Evolutionary conservation across 2,329 filamentous ascomycete species (phyloP), one percentile per base, ranked within the genome.

Genomic region (Talaromyces sp.): DNA sequence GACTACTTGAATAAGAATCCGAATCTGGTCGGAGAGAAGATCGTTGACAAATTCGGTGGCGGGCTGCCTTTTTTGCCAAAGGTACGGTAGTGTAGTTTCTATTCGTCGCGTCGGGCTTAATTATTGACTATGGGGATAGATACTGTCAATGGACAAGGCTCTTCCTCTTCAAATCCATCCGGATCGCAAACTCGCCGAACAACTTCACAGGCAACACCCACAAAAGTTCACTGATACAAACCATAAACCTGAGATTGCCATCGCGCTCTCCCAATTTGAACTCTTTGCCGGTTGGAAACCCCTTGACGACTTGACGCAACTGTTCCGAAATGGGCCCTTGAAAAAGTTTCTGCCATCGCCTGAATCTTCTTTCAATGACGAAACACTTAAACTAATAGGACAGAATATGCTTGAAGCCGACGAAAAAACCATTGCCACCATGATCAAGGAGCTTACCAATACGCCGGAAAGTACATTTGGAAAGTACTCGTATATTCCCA

Each of bases 171-270:
- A 93, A 73, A 83, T 92, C 15, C 90, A 93, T 68, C 90, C 90
- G 37, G 86, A 92, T 78, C 90, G 89, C 71, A 80, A 84, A 0
- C 83, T 92, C 1, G 85, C 90, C 0, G 77, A 82, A 9, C 82
- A 87, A 70, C 82, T 92, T 2, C 89, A 92, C 77, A 73, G 83
- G 62, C 74, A 86, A 68, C 82, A 91, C 62, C 89, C 90, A 0
- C 76, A 86, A 2, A 84, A 86, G 65, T 93, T 90, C 74, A 86
- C 85, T 1, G 90, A 93, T 69, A 79, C 85, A 2, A 93, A 93
- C 74, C 90, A 93, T 80, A 93, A 93, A 77, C 90, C 90, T 1
- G 90, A 93, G 73, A 93, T 93, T 62, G 90, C 90, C 0, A 80
- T 93, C 1, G 90, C 90, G 0, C 78, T 93, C 0, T 83, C 84